These are phyloP conservation scores for Oryza officinalis DNA, from an alignment of 176 grass and related monocot genomes.

Conservation along the genomic window DNA sequence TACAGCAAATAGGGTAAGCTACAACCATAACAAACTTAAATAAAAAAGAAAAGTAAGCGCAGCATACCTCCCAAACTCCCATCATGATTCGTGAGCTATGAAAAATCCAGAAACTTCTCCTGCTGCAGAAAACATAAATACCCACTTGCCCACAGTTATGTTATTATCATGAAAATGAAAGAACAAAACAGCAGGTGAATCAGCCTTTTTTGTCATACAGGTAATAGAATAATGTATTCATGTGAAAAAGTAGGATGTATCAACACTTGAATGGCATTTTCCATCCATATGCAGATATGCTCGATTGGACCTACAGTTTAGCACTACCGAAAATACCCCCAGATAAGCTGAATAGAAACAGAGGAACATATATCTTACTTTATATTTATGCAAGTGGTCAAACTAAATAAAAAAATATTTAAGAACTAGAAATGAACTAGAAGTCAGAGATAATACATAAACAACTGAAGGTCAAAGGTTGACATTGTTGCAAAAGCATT, in stretches of 20 bases:
- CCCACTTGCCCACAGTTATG: background rate
- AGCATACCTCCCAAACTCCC: background rate
- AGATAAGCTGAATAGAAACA: slow-evolving; percentile 23
- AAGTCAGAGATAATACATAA: slow-evolving; percentile 44
- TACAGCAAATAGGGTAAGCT: background rate
- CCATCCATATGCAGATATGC: background rate
- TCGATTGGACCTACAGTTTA: slow-evolving; percentile 1
- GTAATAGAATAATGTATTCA: slow-evolving; percentile 8
- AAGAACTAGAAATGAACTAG: slow-evolving; percentile 24
- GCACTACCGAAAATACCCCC: background rate
- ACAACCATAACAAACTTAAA: background rate
- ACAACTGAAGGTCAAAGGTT: slow-evolving; percentile 33
- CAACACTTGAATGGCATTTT: background rate
- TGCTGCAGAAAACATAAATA: background rate
- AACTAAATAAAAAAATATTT: slow-evolving; percentile 25
- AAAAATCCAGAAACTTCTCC: background rate
- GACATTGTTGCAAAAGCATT: slow-evolving; percentile 23
- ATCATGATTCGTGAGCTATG: background rate
- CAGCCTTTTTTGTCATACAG: background rate
- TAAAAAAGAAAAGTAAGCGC: background rate
- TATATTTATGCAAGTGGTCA: slow-evolving; percentile 16
- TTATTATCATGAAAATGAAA: slow-evolving; percentile 15
- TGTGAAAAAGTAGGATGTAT: background rate
- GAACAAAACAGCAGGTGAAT: background rate
- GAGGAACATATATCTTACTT: background rate